Evolutionary conservation across 257 asterid species (phyloP).

Genomic region (Knoxia roxburghii): DNA sequence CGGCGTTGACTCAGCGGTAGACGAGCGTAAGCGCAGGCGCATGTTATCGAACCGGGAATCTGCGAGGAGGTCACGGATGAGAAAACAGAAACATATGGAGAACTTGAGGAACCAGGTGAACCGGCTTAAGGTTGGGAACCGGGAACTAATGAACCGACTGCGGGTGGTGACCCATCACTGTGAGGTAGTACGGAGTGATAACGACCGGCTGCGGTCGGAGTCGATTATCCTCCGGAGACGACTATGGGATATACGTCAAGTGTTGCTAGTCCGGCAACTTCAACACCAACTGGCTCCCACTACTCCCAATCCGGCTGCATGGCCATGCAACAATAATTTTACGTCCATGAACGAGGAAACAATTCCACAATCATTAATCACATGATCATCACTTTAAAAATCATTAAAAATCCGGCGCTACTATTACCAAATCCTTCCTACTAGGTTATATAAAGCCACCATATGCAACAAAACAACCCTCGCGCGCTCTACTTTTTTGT

Average conservation of each 20-base stretch:
- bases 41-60: conserved; percentile 94
- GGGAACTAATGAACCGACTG: conserved; percentile 56
- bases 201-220: conserved; percentile 57
- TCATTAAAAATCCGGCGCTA: conserved; percentile 9
- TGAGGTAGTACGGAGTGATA: conserved; percentile 37
- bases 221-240: conserved; percentile 56
- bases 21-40: conserved; percentile 66
- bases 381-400: conserved; percentile 7
- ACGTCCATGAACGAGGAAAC: conserved; percentile 30
- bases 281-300: conserved; percentile 37
- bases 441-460: neutral
- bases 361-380: conserved; percentile 37
- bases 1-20: conserved; percentile 20
- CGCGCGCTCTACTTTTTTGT: neutral
- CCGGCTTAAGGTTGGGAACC: conserved; percentile 53
- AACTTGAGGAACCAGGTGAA: conserved; percentile 64
- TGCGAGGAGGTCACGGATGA: conserved; percentile 78
- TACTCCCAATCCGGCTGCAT: conserved; percentile 31
- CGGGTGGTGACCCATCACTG: conserved; percentile 39
- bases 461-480: conserved; percentile 15
- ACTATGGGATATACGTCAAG: conserved; percentile 71
- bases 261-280: conserved; percentile 55
- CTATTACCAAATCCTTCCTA: neutral
- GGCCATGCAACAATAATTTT: conserved; percentile 53
- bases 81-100: conserved; percentile 79